Evolutionary conservation across 2,329 filamentous ascomycete genomes (phyloP).

Genomic region (Leptoxyphium fumago): DNA sequence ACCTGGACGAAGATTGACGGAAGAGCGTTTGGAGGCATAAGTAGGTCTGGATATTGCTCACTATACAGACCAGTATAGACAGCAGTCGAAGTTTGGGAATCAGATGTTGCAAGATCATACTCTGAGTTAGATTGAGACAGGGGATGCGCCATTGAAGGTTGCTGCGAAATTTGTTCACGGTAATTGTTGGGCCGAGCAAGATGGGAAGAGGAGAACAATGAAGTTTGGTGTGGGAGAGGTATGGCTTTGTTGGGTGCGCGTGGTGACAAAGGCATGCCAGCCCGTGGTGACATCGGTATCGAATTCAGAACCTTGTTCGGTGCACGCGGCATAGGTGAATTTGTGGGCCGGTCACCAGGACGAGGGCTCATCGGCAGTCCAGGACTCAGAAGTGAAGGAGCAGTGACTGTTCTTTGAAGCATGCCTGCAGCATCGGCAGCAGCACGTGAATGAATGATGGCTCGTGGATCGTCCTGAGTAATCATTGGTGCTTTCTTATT

Average conservation of each 20-base stretch:
- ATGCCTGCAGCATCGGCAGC: constrained; percentile 11
- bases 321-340: constrained; percentile 44
- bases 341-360: constrained; percentile 43
- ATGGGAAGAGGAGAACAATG: constrained; percentile 44
- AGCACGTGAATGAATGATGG: constrained; percentile 12
- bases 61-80: constrained; percentile 68
- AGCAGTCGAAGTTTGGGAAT: constrained; percentile 19
- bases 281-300: constrained; percentile 52
- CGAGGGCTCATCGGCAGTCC: constrained; percentile 49
- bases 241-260: constrained; percentile 60
- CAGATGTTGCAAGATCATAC: not conserved
- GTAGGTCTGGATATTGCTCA: constrained; percentile 72
- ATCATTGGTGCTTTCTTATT: not conserved
- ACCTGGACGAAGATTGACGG: constrained; percentile 76
- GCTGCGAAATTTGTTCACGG: not conserved
- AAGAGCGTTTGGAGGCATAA: constrained; percentile 77
- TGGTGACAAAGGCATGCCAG: constrained; percentile 49
- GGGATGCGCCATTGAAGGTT: constrained; percentile 10
- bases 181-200: constrained; percentile 18
- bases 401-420: constrained; percentile 16
- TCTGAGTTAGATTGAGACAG: constrained; percentile 5
- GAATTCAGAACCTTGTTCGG: constrained; percentile 43
- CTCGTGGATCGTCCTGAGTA: not conserved
- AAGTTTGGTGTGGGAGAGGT: constrained; percentile 55
- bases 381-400: constrained; percentile 42